Evolutionary conservation across 1,139 yeast genomes (phyloP), one percentile per base, ranked within the genome.

Genomic region (Suhomyces atakaporum): DNA sequence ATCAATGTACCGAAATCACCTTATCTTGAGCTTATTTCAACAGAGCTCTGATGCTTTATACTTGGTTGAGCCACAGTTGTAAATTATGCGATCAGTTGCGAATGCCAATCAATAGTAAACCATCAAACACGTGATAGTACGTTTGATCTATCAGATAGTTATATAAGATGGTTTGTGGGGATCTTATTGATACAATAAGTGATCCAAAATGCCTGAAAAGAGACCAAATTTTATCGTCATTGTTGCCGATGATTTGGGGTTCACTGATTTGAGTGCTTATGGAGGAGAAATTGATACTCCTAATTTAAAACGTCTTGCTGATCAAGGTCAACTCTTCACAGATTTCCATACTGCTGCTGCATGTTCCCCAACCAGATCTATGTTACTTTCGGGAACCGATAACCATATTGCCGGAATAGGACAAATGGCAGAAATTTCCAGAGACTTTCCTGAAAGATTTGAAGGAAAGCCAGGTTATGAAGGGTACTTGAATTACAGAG

Each of bases 251-350:
- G 24, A 22, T 22, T 22, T 22, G 24, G 24, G 24, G 5, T 22
- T 22, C 24, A 22, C 24, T 7, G 24, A 22, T n/a, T 22, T 22
- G 24, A 22, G 24, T 22, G 24, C 24, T 6, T 22, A 7, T n/a
- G 24, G 24, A 10, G 24, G 24, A 7, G 24, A 22, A 10, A 22
- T 22, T 22, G 24, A 22, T 22, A 22, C 24, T 22, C 24, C 24
- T 5, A 22, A 22, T n/a, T 22, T 22, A n/a, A 22, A 22, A 10
- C 24, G 24, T 22, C 24, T 22, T 22, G 24, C n/a, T 5, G 11
- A 22, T 10, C 5, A 22, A n/a, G 24, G 24, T 7, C 10, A 22
- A 5, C 24, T 7, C 5, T 22, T 22, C 12, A 22, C 24, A 22
- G 24, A 22, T 22, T 22, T 22, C 24, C 24, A 22, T 10, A 22